These are phyloP conservation scores for Botrytis galanthina DNA, from an alignment of 2,329 filamentous ascomycete genomes.

Conservation along the genomic window DNA sequence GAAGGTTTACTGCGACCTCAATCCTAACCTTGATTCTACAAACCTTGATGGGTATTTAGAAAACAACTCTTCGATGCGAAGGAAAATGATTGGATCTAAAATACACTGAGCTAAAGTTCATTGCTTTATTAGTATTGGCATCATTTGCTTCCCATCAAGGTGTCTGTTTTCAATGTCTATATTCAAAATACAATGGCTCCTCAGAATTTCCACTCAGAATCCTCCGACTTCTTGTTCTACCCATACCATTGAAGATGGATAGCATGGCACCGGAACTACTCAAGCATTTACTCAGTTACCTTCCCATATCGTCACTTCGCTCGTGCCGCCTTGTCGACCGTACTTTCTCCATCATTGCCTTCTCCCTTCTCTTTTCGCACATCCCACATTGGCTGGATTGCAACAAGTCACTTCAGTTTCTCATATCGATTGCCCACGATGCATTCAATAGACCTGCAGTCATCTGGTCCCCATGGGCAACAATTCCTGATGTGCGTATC, in stretches of 20 bases:
- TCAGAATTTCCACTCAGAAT: neutral
- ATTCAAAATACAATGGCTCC: neutral
- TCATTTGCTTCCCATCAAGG: neutral
- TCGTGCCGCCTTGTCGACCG: constrained; percentile 25
- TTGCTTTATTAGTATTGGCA: neutral
- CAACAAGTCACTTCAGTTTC: constrained; percentile 7
- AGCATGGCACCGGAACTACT: constrained; percentile 28
- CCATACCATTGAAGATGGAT: constrained; percentile 19
- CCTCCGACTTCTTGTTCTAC: neutral
- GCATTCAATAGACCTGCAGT: neutral
- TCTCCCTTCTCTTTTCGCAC: constrained; percentile 25
- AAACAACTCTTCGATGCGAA: neutral
- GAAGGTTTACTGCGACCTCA: constrained; percentile 30
- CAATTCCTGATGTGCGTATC: constrained; percentile 20
- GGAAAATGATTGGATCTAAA: neutral
- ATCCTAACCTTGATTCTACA: neutral
- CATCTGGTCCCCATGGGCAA: constrained; percentile 20
- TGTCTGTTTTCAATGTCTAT: neutral
- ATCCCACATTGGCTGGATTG: constrained; percentile 27
- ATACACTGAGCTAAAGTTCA: neutral
- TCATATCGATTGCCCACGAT: neutral
- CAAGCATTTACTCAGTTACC: constrained; percentile 23
- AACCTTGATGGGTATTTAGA: constrained; percentile 1
- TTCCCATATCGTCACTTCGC: constrained; percentile 24
- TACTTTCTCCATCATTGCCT: constrained; percentile 23